Conservation (phyloP, 768 basidiomycete species). For the Solioccasus polychromus region DNA sequence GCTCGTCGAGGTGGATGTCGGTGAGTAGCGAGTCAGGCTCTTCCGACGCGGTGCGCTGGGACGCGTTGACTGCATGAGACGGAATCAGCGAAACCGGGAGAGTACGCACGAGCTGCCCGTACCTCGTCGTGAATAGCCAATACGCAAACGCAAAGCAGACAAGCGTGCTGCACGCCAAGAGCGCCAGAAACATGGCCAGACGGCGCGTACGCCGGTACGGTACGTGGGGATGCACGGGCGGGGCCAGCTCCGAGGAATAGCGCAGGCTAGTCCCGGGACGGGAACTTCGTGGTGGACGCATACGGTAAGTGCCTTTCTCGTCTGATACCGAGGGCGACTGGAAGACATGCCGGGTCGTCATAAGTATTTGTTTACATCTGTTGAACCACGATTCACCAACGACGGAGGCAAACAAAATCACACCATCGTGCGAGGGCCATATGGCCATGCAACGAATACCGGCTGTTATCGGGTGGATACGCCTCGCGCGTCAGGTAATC, state of each 20-base stretch:
- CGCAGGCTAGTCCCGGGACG: slow-evolving; percentile 18
- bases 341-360: slow-evolving; percentile 22
- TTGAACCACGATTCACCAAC: no score
- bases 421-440: no score
- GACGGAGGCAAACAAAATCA: no score
- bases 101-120: slow-evolving; percentile 31
- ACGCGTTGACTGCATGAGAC: slow-evolving; percentile 16
- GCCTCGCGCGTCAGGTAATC: no score
- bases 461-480: no score
- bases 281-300: slow-evolving; percentile 44
- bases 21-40: not conserved
- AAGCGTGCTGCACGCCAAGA: slow-evolving; percentile 48
- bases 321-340: slow-evolving; percentile 62
- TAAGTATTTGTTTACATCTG: slow-evolving; percentile 12
- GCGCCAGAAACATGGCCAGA: slow-evolving; percentile 42
- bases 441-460: no score
- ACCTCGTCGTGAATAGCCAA: slow-evolving; percentile 65
- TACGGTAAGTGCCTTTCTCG: slow-evolving; percentile 65
- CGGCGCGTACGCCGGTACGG: slow-evolving; percentile 30
- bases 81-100: slow-evolving; percentile 18
- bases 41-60: slow-evolving; percentile 9
- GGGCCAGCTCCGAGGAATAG: slow-evolving; percentile 11
- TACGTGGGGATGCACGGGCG: slow-evolving; percentile 4
- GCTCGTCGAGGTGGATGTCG: slow-evolving; percentile 26
- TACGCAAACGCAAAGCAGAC: slow-evolving; percentile 59